phyloP scores from a whole-genome alignment of 441 rosid genomes.

The Pelargonium citronellum region DNA sequence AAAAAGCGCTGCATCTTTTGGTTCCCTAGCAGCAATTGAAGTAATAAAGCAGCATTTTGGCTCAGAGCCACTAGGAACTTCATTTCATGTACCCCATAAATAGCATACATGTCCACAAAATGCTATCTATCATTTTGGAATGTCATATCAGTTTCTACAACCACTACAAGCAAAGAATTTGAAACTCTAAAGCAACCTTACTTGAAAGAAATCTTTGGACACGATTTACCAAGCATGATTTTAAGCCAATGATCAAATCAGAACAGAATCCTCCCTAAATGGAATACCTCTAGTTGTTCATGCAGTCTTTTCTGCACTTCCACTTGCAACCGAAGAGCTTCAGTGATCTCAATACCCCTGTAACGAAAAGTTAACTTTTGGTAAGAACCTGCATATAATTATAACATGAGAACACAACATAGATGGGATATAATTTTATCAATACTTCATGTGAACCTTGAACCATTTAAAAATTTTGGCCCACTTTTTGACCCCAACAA shows the following conservation, averaged over 20 bases:
- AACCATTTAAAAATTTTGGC: conserved; percentile 5
- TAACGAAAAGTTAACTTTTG: conserved; percentile 1
- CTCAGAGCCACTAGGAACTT: not conserved
- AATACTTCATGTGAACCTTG: conserved; percentile 11
- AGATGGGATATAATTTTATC: conserved; percentile 3
- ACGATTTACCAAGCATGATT: not conserved
- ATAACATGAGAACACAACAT: conserved; percentile 8
- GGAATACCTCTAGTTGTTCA: conserved; percentile 83
- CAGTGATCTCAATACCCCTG: conserved; percentile 79
- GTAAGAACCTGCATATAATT: not conserved
- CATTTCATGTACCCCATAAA: not conserved
- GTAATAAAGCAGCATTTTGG: not conserved
- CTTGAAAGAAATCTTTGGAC: not conserved
- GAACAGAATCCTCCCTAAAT: not conserved
- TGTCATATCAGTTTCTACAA: not conserved
- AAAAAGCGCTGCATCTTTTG: not conserved
- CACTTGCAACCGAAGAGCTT: conserved; percentile 85
- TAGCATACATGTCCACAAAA: not conserved
- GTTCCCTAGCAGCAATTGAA: not conserved
- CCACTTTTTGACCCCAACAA: not conserved
- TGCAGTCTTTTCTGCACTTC: conserved; percentile 90
- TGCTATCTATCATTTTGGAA: not conserved
- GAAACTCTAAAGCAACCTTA: not conserved
- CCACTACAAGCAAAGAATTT: not conserved
- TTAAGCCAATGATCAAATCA: conserved; percentile 3